Conservation (phyloP, 2,329 filamentous ascomycete species). For the Fusarium albidum region DNA sequence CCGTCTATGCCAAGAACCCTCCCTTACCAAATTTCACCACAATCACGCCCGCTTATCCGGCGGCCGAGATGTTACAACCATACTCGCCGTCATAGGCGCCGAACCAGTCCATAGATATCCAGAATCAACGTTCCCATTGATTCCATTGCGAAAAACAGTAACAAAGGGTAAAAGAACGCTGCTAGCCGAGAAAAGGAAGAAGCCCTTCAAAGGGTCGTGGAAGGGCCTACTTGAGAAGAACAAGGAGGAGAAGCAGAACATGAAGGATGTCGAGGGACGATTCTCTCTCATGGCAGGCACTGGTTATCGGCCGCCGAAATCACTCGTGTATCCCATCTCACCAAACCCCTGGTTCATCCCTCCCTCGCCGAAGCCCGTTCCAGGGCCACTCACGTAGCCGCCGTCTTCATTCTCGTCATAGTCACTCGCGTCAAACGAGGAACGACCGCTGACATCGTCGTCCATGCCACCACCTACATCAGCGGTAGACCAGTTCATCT, state of each 20-base stretch:
- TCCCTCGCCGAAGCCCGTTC: constrained; percentile 66
- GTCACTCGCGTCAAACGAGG: constrained; percentile 84
- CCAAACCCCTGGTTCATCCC: constrained; percentile 63
- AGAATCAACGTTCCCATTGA: constrained; percentile 3
- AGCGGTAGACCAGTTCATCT: constrained; percentile 78
- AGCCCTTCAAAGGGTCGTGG: constrained; percentile 7
- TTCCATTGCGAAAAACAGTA: constrained; percentile 3
- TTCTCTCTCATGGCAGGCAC: constrained; percentile 1
- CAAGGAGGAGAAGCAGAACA: constrained; percentile 5
- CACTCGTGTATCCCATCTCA: constrained; percentile 42
- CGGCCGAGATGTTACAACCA: constrained; percentile 16
- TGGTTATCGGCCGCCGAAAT: constrained; percentile 39
- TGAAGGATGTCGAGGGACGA: constrained; percentile 13
- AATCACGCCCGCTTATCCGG: constrained; percentile 18
- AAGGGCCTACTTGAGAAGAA: constrained; percentile 5
- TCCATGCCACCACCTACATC: constrained; percentile 77
- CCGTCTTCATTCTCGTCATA: constrained; percentile 77
- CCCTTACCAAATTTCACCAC: constrained; percentile 16
- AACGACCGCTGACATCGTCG: constrained; percentile 79
- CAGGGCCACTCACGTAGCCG: constrained; percentile 71
- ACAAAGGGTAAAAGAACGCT: constrained; percentile 15
- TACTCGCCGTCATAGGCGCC: constrained; percentile 27
- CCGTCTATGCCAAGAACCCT: constrained; percentile 39
- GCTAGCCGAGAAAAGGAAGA: constrained; percentile 20
- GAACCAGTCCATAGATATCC: constrained; percentile 19